Evolutionary conservation across 2,329 filamentous ascomycete species (phyloP), one percentile per base, ranked within the genome.

Genomic region (Shiraia bambusicola): DNA sequence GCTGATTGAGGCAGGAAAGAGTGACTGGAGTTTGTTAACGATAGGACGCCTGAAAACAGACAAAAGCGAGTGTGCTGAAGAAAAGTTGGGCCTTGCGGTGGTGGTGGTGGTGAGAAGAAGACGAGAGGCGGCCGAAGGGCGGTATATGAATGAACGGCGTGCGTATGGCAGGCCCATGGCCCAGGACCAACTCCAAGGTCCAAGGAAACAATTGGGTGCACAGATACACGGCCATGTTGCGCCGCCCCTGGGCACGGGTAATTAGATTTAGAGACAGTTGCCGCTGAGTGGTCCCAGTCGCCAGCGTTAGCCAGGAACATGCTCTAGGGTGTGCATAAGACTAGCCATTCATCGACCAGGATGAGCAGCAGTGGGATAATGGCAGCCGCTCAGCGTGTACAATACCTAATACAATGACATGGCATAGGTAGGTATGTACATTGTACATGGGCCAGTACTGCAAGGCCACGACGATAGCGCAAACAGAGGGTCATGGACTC

Each of bases 21-120:
- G 58, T 66, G 65, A 66, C 63, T 66, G 58, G 57, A 57, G 50
- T 47, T 56, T 45, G 53, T 53, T 58, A 66, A 61, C 34, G 63
- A 69, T 52, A 52, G 65, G 50, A 45, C 34, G 58, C 64, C 60
- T 61, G 58, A 60, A 51, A 50, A 62, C 53, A 51, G 59, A 51
- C 47, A 32, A 56, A 59, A 67, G 60, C 57, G 65, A 66, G 52
- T 59, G 63, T 66, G 45, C 34, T 47, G 49, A 56, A 66, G 58
- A 47, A 59, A 61, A 61, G 42, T 48, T 50, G 59, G 59, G 59
- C 60, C 66, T 66, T n/a, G n/a, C n/a, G n/a, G n/a, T n/a, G n/a
- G n/a, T n/a, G n/a, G 62, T 60, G 56, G 59, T 65, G 56, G 48
- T 47, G 60, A 52, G 45, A 24, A 48, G 45, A 60, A 51, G 41